Percentiles rank a stretch among this genome's conserved stretches.
phyloP scores from a whole-genome alignment of 495 filamentous ascomycete genomes.

The Niebla homalea region DNA sequence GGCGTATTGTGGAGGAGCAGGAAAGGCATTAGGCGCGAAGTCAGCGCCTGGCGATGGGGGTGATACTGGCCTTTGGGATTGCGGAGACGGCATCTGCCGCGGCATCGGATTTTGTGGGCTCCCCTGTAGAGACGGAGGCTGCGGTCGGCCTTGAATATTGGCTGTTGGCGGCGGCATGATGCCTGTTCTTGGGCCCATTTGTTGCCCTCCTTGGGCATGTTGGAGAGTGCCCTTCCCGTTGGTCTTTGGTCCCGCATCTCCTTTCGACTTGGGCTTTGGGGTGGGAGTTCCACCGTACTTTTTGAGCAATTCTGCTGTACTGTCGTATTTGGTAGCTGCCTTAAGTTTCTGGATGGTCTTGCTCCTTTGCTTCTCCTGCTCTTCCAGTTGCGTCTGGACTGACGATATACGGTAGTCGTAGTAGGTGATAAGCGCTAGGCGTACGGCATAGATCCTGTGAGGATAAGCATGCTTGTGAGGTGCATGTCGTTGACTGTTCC shows the following conservation, averaged over 20 bases:
- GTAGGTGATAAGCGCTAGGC: slow-evolving; percentile 46
- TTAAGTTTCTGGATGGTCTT: slow-evolving; percentile 90
- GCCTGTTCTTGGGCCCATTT: slow-evolving; percentile 35
- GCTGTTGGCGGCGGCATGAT: slow-evolving; percentile 71
- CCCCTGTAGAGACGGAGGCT: neutral
- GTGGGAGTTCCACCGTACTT: slow-evolving; percentile 68
- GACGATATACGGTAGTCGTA: slow-evolving; percentile 70
- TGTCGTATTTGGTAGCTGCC: slow-evolving; percentile 84
- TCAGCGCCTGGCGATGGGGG: slow-evolving; percentile 9
- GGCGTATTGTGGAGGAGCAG: slow-evolving; percentile 29
- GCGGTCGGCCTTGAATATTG: slow-evolving; percentile 47
- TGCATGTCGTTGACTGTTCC: neutral
- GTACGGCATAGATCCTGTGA: slow-evolving; percentile 52
- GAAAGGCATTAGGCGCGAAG: slow-evolving; percentile 51
- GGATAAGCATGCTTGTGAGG: neutral
- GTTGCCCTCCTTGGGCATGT: slow-evolving; percentile 5
- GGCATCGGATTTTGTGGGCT: slow-evolving; percentile 15
- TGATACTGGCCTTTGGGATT: slow-evolving; percentile 12
- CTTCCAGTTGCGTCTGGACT: slow-evolving; percentile 53
- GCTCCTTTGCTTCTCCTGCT: slow-evolving; percentile 59
- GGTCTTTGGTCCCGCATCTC: slow-evolving; percentile 16
- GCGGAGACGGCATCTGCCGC: slow-evolving; percentile 10
- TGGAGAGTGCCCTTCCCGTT: slow-evolving; percentile 17
- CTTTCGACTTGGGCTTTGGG: slow-evolving; percentile 29
- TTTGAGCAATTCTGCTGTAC: slow-evolving; percentile 81